A percentile compares a stretch with the other conserved stretches of the same genome.
Conservation (phyloP, 2,329 filamentous ascomycete species). For the Talaromyces islandicus region DNA sequence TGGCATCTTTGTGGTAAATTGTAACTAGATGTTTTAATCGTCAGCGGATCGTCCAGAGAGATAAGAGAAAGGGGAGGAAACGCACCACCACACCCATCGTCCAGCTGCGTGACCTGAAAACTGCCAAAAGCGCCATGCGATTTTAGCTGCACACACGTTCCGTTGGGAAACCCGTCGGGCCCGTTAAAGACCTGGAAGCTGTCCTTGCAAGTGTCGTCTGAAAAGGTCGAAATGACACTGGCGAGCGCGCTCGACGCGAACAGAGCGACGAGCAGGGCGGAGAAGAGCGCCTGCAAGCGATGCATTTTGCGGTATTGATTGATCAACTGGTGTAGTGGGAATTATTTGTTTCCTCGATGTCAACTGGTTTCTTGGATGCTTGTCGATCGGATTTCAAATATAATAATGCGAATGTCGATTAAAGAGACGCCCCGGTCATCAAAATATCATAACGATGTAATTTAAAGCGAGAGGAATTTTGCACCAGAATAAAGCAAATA, state of each 20-base stretch:
- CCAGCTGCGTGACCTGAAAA: slow-evolving; percentile 1
- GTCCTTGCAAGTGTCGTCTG: background rate
- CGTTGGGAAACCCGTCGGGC: slow-evolving; percentile 1
- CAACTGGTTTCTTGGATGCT: too few species aligned
- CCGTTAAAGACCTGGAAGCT: background rate
- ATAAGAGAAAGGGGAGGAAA: background rate
- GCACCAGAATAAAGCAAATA: too few species aligned
- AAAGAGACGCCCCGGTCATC: background rate
- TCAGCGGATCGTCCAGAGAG: background rate
- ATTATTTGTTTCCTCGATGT: too few species aligned
- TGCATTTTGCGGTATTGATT: background rate
- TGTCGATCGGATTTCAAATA: background rate
- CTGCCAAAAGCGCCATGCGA: background rate
- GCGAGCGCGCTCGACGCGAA: background rate
- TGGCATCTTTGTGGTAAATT: background rate
- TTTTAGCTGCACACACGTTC: background rate
- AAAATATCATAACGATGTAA: background rate
- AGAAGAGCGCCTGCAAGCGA: background rate
- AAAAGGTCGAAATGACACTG: background rate
- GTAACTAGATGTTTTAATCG: background rate
- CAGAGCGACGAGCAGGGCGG: background rate
- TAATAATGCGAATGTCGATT: background rate
- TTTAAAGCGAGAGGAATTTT: background rate
- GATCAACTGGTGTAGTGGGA: too few species aligned
- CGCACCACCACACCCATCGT: background rate